Evolutionary conservation across 129 eudicot genomes (phyloP).

Genomic region (Mikania micrantha): DNA sequence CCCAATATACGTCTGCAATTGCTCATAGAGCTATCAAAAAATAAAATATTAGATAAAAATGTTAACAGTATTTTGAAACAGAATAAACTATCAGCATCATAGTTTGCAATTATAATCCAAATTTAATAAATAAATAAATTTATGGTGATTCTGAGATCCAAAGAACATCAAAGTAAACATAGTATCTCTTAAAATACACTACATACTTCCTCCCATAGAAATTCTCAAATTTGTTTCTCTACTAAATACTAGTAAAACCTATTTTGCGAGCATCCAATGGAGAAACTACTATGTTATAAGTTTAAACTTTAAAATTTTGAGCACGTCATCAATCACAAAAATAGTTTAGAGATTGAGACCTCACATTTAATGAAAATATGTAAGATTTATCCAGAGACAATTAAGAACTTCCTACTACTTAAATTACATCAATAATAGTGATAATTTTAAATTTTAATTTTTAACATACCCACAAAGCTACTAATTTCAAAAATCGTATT

Average conservation of each 20-base stretch:
- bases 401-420: not conserved
- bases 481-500: not conserved
- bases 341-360: not conserved
- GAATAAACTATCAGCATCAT: not conserved
- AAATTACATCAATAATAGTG: not conserved
- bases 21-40: conserved; percentile 47
- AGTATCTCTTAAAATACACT: not conserved
- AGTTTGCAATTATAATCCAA: not conserved
- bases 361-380: not conserved
- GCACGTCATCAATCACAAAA: not conserved
- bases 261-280: not conserved
- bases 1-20: conserved; percentile 52
- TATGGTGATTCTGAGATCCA: not conserved
- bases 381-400: not conserved
- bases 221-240: not conserved
- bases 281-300: not conserved
- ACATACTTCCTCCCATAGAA: not conserved
- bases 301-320: not conserved
- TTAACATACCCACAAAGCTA: not conserved
- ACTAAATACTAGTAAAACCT: not conserved
- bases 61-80: not conserved
- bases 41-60: conserved; percentile 12
- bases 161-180: not conserved
- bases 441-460: not conserved
- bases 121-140: not conserved